Percentiles rank a stretch among this genome's conserved stretches.
These are phyloP conservation scores for Boletus speciosus DNA, from an alignment of 768 basidiomycete genomes.

Conservation along the genomic window DNA sequence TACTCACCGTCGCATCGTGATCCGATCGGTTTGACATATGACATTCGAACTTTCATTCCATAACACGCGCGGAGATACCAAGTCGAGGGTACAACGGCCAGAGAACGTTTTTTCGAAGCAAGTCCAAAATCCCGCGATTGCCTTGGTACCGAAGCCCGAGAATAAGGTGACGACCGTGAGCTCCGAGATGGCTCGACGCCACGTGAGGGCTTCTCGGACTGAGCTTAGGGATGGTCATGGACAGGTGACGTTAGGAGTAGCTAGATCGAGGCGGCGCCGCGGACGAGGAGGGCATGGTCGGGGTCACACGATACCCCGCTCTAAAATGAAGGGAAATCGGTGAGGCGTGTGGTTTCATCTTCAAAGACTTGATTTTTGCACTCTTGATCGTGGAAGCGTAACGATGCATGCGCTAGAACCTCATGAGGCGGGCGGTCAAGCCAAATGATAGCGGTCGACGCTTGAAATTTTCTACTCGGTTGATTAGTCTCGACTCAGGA, in stretches of 20 bases:
- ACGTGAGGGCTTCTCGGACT: background rate
- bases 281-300: background rate
- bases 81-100: background rate
- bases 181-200: background rate
- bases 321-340: background rate
- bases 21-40: background rate
- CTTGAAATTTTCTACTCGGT: too few species aligned
- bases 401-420: too few species aligned
- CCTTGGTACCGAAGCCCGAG: background rate
- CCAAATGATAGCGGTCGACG: too few species aligned
- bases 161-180: background rate
- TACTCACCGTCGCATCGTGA: background rate
- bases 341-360: background rate
- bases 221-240: background rate
- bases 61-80: background rate
- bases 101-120: background rate
- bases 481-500: too few species aligned
- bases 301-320: background rate
- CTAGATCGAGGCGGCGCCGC: constrained; percentile 6
- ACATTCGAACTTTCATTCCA: background rate
- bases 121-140: background rate
- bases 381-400: background rate
- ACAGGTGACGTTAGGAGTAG: background rate
- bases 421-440: too few species aligned
- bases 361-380: background rate